Base-by-base conservation (phyloP, 2,329 filamentous ascomycete species). In the Tolypocladium album region DNA sequence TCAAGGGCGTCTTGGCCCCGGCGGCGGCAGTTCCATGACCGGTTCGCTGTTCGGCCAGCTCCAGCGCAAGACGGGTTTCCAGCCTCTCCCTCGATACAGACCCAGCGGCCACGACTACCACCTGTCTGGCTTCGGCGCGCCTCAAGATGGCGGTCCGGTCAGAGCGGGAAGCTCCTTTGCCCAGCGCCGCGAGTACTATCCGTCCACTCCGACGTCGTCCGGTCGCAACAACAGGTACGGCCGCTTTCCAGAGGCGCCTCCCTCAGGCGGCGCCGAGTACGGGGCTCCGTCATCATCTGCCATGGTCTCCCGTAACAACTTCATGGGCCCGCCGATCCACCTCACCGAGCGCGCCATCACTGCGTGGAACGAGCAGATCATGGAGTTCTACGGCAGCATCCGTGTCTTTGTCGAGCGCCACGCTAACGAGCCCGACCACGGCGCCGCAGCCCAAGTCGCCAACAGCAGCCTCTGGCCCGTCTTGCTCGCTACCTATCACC, bases 401-500 rank as follows among this genome's bases (percentile, higher is more conserved):
- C 72, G 73, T 40, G 61, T 59, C 59, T 76, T 75, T 61, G 74
- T 75, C 53, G 71, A 72, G 61, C 64, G 64, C 7, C 68, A 74
- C 52, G 72, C 74, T 50, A 67, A 67, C 60, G 63, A 69, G 20
- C 69, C 74, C 3, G 69, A 70, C 31, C 63, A 65, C n/a, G 64
- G 69, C 39, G 66, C 64, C 39, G 65, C 66, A n/a, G 62, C 64
- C 34, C 69, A 70, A 24, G 60, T 74, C 47, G 66, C 66, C 56
- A 59, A 64, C 55, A 70, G 68, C n/a, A 64, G 66, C 5, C 65
- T 75, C 47, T 76, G 74, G 73, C 67, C 69, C 2, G 69, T 75
- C 27, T 67, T 76, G 17, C 60, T 76, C 40, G 69, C 72, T 1
- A 72, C 70, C 1, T 76, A 76, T 60, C 67, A 70, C 40, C 74